These are phyloP conservation scores for Malus domestica DNA, from an alignment of 306 rosid genomes.

Conservation along the genomic window ASM211411v1 NC_041794.1:3969501-3970000, in stretches of 20 bases:
- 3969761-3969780: conserved; percentile 8
- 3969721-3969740: conserved; percentile 92
- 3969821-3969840: conserved; percentile 79
- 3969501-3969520: conserved; percentile 4
- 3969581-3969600: conserved; percentile 8
- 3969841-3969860: conserved; percentile 64
- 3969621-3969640: conserved; percentile 46
- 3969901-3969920: conserved; percentile 93
- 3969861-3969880: conserved; percentile 79
- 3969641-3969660: conserved; percentile 89
- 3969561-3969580: conserved; percentile 2
- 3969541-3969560: neutral
- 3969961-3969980: conserved; percentile 77
- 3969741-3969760: conserved; percentile 38
- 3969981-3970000: conserved; percentile 80
- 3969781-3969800: neutral
- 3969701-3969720: conserved; percentile 90
- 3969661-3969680: conserved; percentile 71
- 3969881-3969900: conserved; percentile 73
- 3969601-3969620: neutral
- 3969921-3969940: conserved; percentile 78
- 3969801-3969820: neutral
- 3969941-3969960: conserved; percentile 62
- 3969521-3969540: neutral
- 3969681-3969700: conserved; percentile 96